Base-by-base conservation (phyloP, 768 basidiomycete genomes). In the Neoboletus magnificus region DNA sequence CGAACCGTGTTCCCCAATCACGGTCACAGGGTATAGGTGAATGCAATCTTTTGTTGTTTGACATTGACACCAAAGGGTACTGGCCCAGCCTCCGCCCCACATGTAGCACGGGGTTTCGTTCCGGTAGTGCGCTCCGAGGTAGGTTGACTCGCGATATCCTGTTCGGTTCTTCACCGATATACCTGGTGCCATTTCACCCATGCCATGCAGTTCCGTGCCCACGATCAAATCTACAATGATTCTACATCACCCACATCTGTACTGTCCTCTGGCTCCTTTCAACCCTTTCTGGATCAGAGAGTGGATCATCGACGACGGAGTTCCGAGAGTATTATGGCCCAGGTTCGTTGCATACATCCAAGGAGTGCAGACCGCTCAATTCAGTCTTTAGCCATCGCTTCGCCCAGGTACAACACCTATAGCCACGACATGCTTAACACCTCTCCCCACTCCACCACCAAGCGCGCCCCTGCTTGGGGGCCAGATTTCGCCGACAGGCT, bases 401-500 rank as follows among this genome's bases (percentile, higher is more conserved):
- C 62, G 53, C 33, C 33, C 60, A 11, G 49, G 45, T 46, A 29
- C 57, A 23, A 41, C 54, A 30, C 48, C 56, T n/a, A 41, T 54
- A 22, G 44, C 62, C 3, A 62, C 60, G 5, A 62, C 62, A 39
- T 65, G 55, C 58, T 16, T 40, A 32, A 43, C 60, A 6, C 55
- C 59, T 30, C 59, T 65, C 25, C 62, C 67, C 44, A 62, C 67
- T 48, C 62, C 67, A 18, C 60, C 62, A 4, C 57, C 50, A 15
- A 64, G 53, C 37, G 56, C 50, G 36, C 23, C 57, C n/a, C 20
- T 55, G 4, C 15, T 33, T 15, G 33, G n/a, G 20, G 39, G 50
- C 10, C 67, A 59, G 39, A 48, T 50, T 18, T 48, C 52, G 6
- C 59, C 56, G 1, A 48, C 46, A 2, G 45, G 50, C 20, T 55